phyloP scores from a whole-genome alignment of 192 early-diverging fungal genomes.

The Entophlyctis helioformis region DNA sequence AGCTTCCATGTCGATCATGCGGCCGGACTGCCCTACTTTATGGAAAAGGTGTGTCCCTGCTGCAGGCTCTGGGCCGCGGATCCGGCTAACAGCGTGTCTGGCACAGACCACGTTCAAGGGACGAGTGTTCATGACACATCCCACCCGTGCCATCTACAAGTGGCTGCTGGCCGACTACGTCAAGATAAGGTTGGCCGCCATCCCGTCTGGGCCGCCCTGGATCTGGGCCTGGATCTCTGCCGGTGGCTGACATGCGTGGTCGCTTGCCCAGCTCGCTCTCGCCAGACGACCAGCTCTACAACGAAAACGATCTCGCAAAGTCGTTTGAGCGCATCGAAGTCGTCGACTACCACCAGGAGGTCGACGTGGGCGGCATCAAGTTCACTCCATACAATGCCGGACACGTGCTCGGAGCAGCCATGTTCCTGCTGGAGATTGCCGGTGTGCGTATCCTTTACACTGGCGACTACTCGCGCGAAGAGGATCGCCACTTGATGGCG shows the following conservation, averaged over 20 bases:
- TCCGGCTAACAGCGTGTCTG: background rate
- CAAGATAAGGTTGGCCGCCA: conserved; percentile 81
- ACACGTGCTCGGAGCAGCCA: conserved; percentile 94
- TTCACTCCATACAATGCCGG: conserved; percentile 89
- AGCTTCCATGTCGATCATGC: conserved; percentile 98
- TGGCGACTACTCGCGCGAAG: conserved; percentile 97
- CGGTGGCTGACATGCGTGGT: background rate
- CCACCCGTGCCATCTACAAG: conserved; percentile 94
- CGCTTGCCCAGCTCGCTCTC: conserved; percentile 42
- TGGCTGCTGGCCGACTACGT: conserved; percentile 95
- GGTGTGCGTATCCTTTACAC: conserved; percentile 91
- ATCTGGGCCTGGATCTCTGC: background rate
- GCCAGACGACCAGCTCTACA: conserved; percentile 77
- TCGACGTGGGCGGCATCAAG: conserved; percentile 77
- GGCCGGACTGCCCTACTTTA: conserved; percentile 88
- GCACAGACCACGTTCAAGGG: conserved; percentile 86
- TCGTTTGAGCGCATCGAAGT: conserved; percentile 85
- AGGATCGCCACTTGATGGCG: conserved; percentile 95
- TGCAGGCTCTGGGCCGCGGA: too few relatives aligned
- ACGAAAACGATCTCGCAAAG: conserved; percentile 72
- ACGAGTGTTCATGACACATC: conserved; percentile 97
- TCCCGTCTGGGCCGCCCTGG: too few relatives aligned
- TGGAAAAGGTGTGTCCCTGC: conserved; percentile 76
- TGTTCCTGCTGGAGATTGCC: conserved; percentile 67
- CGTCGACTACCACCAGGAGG: conserved; percentile 91